Conservation (phyloP, 169 alveolate genomes). For the Plasmodium yoelii region DNA sequence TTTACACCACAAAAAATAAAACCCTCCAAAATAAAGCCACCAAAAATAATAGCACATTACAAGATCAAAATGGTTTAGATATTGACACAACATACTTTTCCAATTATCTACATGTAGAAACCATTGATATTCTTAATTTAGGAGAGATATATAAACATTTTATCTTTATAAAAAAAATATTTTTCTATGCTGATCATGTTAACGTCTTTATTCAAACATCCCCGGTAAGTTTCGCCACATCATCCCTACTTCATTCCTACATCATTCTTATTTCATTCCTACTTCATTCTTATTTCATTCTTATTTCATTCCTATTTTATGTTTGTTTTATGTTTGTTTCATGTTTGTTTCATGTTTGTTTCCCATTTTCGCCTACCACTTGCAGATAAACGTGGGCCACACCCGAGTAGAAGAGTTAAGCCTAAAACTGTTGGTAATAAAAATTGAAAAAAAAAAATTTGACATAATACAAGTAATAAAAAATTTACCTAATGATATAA, state of each 20-base stretch:
- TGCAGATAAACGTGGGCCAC: conserved; percentile 44
- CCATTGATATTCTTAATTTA: not conserved
- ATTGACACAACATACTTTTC: conserved; percentile 20
- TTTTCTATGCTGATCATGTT: conserved; percentile 15
- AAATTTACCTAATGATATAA: conserved; percentile 10
- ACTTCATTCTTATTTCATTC: too few relatives aligned
- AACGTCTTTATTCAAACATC: conserved; percentile 29
- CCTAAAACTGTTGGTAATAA: conserved; percentile 19
- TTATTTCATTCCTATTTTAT: too few relatives aligned
- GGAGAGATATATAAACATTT: conserved; percentile 5
- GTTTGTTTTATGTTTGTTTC: too few relatives aligned
- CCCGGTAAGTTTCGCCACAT: too few relatives aligned
- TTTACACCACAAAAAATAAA: conserved; percentile 38
- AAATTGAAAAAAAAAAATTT: conserved; percentile 16
- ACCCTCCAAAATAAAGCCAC: not conserved
- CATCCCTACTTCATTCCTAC: too few relatives aligned
- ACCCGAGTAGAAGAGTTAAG: conserved; percentile 24
- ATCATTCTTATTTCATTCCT: too few relatives aligned
- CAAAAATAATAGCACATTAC: not conserved
- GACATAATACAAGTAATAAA: conserved; percentile 25
- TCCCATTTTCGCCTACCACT: not conserved
- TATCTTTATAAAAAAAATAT: conserved; percentile 42
- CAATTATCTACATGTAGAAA: not conserved
- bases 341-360: not conserved
- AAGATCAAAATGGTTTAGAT: not conserved